phyloP scores from a whole-genome alignment of 805 yeast genomes.

The Saturnispora mendoncae region DNA sequence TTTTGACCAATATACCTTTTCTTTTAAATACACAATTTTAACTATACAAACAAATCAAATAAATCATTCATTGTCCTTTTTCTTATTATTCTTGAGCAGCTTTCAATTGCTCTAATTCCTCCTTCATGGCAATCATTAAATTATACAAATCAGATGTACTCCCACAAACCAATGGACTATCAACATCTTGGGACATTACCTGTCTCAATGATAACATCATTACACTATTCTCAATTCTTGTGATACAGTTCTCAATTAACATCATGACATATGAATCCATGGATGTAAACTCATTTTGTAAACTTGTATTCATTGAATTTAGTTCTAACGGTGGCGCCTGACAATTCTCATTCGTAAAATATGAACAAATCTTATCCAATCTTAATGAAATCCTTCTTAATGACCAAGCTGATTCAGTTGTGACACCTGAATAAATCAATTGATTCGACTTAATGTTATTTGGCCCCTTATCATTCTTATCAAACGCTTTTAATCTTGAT shows the following conservation, averaged over 20 bases:
- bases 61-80: too few relatives aligned
- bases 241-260: constrained; percentile 54
- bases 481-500: constrained; percentile 44
- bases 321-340: not conserved
- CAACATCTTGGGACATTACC: constrained; percentile 5
- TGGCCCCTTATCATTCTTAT: constrained; percentile 25
- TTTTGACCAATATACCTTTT: not conserved
- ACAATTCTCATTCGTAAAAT: constrained; percentile 34
- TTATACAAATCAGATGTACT: constrained; percentile 6
- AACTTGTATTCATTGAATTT: constrained; percentile 9
- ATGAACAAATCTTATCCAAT: constrained; percentile 50
- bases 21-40: too few relatives aligned
- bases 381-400: constrained; percentile 47
- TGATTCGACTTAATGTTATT: constrained; percentile 18
- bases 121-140: constrained; percentile 7
- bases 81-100: not conserved
- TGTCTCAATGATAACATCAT: constrained; percentile 34
- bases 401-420: constrained; percentile 24
- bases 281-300: constrained; percentile 9
- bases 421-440: constrained; percentile 25
- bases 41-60: too few relatives aligned
- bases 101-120: constrained; percentile 8
- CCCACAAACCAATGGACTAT: not conserved
- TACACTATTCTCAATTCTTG: constrained; percentile 59
- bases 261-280: constrained; percentile 39